Base-by-base conservation (phyloP, 768 basidiomycete species). In the Neoboletus brunneissimus region DNA sequence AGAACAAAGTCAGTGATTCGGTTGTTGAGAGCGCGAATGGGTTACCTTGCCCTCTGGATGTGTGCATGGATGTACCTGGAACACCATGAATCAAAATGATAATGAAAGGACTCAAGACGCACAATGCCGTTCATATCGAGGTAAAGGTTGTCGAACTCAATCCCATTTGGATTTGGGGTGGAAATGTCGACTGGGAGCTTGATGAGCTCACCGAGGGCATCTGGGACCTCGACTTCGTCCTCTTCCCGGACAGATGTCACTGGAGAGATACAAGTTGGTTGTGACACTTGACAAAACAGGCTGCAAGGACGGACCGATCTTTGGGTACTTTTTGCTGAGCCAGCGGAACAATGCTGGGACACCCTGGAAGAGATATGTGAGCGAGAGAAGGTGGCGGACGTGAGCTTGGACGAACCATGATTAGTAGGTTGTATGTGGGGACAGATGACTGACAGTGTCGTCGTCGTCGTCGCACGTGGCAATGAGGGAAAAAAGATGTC, bases 91-190 rank as follows among this genome's bases (percentile, higher is more conserved):
- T 44, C 6, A 48, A n/a, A 27, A 48, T 51, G 12, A 47, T 37
- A n/a, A 41, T 12, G 16, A 22, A 43, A 34, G 10, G 15, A 27
- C 5, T 27, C 11, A 22, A 15, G 22, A 60, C 88, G 61, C 62
- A 93, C 97, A 71, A 98, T 98, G 62, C 93, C 97, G 72, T 99
- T 99, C 97, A 99, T 98, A 70, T 99, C 96, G 42, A 99, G 80
- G 72, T 99, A 99, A 45, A 99, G 77, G 71, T 92, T 94, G 76
- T 99, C 97, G 63, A 95, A 93, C 76, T 99, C 97, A 55, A 80
- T 78, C 25, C 89, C 93, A 70, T 99, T 99, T n/a, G 97, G 97
- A 72, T 99, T 99, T 32, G 89, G 80, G 37, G 76, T 69, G 31
- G 83, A 75, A 59, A 89, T 92, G 71, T 94, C 89, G 44, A 96